Base-by-base conservation (phyloP, 2,329 filamentous ascomycete genomes). In the Aspergillus amoenus region DNA sequence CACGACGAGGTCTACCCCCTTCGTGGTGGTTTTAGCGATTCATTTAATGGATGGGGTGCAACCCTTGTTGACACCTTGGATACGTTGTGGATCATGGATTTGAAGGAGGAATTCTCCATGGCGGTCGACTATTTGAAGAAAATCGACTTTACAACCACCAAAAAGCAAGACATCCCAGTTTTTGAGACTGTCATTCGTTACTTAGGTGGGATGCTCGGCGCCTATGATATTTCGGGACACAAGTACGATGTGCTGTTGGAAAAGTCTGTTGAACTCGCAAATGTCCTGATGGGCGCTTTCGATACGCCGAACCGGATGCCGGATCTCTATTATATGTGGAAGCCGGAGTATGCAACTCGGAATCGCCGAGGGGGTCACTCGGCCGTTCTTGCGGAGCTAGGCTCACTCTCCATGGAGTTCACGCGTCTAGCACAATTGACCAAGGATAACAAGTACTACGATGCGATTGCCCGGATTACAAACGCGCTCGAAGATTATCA, bases 261-360 rank as follows among this genome's bases (percentile, higher is more conserved):
- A 53, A 94, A 95, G 75, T 90, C 91, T 1, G 81, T 88, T 37
- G 88, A 93, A 73, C 82, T 94, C 24, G 91, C 86, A 40, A 89
- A 93, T 66, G 82, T 96, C 59, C 78, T 96, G 32, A 91, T 93
- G 78, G 86, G 88, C 52, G 84, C 89, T 4, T 96, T 96, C 67
- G 91, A 96, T 73, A 97, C 93, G 0, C 93, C 93, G 1, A 97
- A 97, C 72, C 86, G 91, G 65, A 95, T 97, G 90, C 93, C 93
- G 3, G 76, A 91, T 5, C 82, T 91, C 5, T 92, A 88, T 73
- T 95, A 93, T 75, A 78, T 82, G 61, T 96, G 89, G 90, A 83
- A 84, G 65, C 89, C 88, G 32, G 76, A 82, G 15, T 85, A 80
- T 65, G 82, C 84, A 9, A 84, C 82, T 3, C 82, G 87, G 62